A percentile compares a stretch with the other conserved stretches of the same genome.
These are phyloP conservation scores for Linum usitatissimum DNA, from an alignment of 345 rosid species.

Conservation along the genomic window DNA sequence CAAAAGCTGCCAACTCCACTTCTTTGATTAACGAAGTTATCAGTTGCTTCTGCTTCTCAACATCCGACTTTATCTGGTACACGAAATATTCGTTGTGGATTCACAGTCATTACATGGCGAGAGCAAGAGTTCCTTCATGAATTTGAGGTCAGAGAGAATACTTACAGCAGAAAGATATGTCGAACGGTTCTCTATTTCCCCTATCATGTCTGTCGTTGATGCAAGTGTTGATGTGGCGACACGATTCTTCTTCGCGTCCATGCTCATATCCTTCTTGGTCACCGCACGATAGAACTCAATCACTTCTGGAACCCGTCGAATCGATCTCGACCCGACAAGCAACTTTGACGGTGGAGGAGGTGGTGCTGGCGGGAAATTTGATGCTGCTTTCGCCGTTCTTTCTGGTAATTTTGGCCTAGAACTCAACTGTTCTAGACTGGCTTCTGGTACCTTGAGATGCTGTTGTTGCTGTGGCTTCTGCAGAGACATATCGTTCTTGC, in stretches of 20 bases:
- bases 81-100: neutral
- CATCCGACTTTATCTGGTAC: conserved; percentile 78
- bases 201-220: conserved; percentile 65
- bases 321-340: conserved; percentile 36
- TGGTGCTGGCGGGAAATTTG: conserved; percentile 49
- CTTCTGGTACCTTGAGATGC: conserved; percentile 24
- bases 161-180: conserved; percentile 84
- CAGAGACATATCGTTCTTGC: conserved; percentile 23
- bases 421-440: conserved; percentile 16
- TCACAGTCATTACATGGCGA: neutral
- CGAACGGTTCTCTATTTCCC: conserved; percentile 94
- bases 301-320: conserved; percentile 75
- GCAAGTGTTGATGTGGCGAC: conserved; percentile 29
- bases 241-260: conserved; percentile 35
- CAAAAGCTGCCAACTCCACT: conserved; percentile 56
- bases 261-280: conserved; percentile 49
- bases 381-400: neutral
- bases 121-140: neutral
- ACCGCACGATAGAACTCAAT: conserved; percentile 73
- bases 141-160: neutral
- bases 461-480: conserved; percentile 24
- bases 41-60: conserved; percentile 56
- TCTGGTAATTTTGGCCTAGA: conserved; percentile 16
- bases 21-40: conserved; percentile 53
- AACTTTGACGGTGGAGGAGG: conserved; percentile 63